Conservation (phyloP, 257 asterid species). For the Datura wrightii region DNA sequence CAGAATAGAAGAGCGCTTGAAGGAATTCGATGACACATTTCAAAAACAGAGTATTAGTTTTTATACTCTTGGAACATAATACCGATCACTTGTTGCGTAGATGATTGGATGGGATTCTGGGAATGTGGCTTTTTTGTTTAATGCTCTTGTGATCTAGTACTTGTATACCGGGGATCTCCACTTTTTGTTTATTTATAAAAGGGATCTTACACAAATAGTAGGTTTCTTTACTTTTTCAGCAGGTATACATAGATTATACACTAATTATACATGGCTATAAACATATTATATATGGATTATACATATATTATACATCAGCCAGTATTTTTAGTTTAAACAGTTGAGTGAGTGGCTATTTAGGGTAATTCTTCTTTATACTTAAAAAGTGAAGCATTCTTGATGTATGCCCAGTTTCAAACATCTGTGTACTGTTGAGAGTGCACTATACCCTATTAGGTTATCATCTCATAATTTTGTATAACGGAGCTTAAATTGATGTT, state of each 20-base stretch:
- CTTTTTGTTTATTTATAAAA: neutral
- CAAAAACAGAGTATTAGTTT: neutral
- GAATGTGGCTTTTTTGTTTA: neutral
- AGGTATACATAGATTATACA: neutral
- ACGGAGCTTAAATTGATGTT: neutral
- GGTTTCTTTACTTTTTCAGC: conserved; percentile 3
- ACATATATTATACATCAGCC: neutral
- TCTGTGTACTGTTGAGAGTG: conserved; percentile 12
- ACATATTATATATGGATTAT: neutral
- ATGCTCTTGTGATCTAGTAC: conserved; percentile 9
- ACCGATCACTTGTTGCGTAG: neutral
- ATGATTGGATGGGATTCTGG: neutral
- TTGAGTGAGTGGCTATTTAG: neutral
- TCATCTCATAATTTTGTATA: conserved; percentile 16
- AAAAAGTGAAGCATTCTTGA: conserved; percentile 8
- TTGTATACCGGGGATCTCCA: neutral
- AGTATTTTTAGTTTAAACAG: neutral
- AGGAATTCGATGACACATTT: neutral
- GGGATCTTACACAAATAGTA: neutral
- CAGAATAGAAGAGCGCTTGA: neutral
- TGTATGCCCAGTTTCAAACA: neutral
- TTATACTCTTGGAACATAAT: conserved; percentile 7
- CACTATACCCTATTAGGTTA: neutral
- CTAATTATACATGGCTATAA: too few relatives aligned
- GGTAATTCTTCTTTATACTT: neutral